phyloP scores from a whole-genome alignment of 169 alveolate genomes.

The Perkinsus chesapeaki region DNA sequence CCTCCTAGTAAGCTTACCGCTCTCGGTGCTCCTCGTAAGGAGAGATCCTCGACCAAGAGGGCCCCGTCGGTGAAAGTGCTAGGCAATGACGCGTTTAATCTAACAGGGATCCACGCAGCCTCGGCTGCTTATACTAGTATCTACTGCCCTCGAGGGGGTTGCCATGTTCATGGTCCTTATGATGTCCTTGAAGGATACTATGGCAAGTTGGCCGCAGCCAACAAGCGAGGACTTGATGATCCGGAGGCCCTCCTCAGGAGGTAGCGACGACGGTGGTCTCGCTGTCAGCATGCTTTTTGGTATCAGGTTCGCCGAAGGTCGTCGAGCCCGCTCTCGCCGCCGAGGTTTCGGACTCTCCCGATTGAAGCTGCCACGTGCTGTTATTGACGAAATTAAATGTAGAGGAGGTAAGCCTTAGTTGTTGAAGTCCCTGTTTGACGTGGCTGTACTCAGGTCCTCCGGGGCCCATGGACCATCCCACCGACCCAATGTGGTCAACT shows the following conservation, averaged over 20 bases:
- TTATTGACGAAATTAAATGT: too few species aligned
- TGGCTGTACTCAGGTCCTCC: too few species aligned
- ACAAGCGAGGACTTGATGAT: not conserved
- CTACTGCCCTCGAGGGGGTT: not conserved
- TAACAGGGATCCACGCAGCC: not conserved
- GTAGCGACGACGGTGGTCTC: not conserved
- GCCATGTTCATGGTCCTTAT: not conserved
- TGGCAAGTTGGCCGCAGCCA: not conserved
- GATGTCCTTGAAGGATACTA: not conserved
- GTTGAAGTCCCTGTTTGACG: not conserved
- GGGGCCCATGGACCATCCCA: too few species aligned
- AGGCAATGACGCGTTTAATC: not conserved
- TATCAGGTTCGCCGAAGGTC: not conserved
- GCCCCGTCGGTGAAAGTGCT: not conserved
- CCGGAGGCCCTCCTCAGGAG: not conserved
- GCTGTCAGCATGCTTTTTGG: not conserved
- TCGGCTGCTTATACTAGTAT: not conserved
- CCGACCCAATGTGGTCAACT: too few species aligned
- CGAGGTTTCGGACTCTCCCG: too few species aligned
- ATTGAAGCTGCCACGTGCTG: too few species aligned
- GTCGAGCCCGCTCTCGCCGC: too few species aligned
- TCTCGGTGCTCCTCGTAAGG: too few species aligned
- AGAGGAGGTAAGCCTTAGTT: not conserved
- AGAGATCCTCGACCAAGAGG: too few species aligned
- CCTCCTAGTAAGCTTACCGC: too few species aligned